A percentile compares a stretch with the other conserved stretches of the same genome.
Evolutionary conservation across 495 filamentous ascomycete genomes (phyloP).

Genomic region (Trichoderma orchidacearum): DNA sequence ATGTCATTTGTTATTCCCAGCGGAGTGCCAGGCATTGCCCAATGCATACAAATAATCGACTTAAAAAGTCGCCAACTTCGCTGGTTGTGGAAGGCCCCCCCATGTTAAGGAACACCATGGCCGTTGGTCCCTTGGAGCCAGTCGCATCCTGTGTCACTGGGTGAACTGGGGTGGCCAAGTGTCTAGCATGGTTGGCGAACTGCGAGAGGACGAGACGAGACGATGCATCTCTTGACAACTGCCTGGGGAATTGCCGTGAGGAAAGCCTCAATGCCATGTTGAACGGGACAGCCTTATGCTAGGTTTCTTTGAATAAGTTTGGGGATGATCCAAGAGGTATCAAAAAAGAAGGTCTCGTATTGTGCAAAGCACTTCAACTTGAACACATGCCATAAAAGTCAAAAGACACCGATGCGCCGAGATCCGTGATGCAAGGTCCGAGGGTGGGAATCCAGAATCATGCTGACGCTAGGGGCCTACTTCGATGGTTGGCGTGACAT

Average conservation of each 20-base stretch:
- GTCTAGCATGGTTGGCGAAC: constrained; percentile 21
- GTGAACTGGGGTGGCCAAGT: constrained; percentile 53
- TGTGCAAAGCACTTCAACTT: background rate
- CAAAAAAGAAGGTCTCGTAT: background rate
- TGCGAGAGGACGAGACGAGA: background rate
- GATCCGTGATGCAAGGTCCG: background rate
- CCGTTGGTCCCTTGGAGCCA: constrained; percentile 49
- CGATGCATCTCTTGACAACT: constrained; percentile 1
- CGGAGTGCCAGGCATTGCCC: background rate
- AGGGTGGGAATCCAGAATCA: background rate
- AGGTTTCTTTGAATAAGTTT: too few species aligned
- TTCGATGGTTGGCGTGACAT: background rate
- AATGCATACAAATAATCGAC: constrained; percentile 68
- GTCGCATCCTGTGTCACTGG: constrained; percentile 57
- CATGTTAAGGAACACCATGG: constrained; percentile 99
- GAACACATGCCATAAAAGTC: background rate
- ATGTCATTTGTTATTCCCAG: constrained; percentile 1
- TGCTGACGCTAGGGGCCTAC: background rate
- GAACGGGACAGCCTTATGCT: too few species aligned
- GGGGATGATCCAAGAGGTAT: background rate
- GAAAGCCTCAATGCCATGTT: background rate
- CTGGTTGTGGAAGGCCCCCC: constrained; percentile 80
- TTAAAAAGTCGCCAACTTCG: constrained; percentile 88
- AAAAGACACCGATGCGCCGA: background rate
- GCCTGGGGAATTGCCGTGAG: background rate